phyloP scores from a whole-genome alignment of 768 basidiomycete genomes.

The Agrocybe praecox region DNA sequence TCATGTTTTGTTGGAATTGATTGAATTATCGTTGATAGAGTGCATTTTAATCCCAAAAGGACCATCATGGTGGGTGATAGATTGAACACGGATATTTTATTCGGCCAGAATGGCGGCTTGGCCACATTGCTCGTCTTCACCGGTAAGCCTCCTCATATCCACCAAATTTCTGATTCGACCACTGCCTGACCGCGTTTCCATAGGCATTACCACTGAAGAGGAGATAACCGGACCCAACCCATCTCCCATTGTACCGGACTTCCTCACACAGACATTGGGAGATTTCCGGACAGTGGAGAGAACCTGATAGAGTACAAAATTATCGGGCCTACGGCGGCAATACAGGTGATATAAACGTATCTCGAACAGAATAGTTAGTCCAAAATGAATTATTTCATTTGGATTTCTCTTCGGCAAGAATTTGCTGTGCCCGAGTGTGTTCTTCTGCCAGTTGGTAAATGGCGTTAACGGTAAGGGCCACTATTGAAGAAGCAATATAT shows the following conservation, averaged over 20 bases:
- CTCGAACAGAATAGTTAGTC: neutral
- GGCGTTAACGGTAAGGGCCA: slow-evolving; percentile 50
- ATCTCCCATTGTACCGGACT: slow-evolving; percentile 78
- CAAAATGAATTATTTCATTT: neutral
- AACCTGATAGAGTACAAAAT: slow-evolving; percentile 13
- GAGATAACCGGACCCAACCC: slow-evolving; percentile 75
- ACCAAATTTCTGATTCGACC: neutral
- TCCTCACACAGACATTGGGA: slow-evolving; percentile 78
- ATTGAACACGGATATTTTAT: slow-evolving; percentile 93
- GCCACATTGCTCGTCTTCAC: slow-evolving; percentile 90
- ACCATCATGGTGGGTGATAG: slow-evolving; percentile 98
- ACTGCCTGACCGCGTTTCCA: slow-evolving; percentile 3
- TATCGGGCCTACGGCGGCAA: neutral
- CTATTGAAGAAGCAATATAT: slow-evolving; percentile 61
- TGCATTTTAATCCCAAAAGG: slow-evolving; percentile 80
- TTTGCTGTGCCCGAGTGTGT: slow-evolving; percentile 23
- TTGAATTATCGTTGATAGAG: slow-evolving; percentile 44
- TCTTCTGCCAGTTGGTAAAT: slow-evolving; percentile 39
- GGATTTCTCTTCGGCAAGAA: slow-evolving; percentile 15
- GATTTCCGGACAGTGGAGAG: slow-evolving; percentile 59
- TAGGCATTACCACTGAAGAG: slow-evolving; percentile 77
- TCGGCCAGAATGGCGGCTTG: slow-evolving; percentile 86
- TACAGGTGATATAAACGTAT: neutral
- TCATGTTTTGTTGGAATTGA: slow-evolving; percentile 12
- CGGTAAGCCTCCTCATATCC: slow-evolving; percentile 44